Evolutionary conservation across 306 rosid genomes (phyloP).

Genomic region (Lupinus albus): DNA sequence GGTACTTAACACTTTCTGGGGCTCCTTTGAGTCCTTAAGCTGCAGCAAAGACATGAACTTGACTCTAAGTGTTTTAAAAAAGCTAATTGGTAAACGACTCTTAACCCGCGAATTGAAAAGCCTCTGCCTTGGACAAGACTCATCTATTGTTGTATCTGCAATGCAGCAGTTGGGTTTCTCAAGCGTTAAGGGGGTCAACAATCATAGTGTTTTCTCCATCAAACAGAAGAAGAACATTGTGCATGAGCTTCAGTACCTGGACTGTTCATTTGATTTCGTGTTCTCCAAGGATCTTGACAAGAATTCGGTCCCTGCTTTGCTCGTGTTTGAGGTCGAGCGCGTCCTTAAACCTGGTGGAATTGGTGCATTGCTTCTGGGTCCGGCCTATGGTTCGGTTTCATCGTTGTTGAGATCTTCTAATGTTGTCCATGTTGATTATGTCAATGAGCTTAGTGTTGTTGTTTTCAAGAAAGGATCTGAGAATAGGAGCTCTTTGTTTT

Average conservation of each 20-base stretch:
- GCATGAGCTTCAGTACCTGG: constrained; percentile 49
- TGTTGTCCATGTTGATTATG: constrained; percentile 61
- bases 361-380: constrained; percentile 63
- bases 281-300: constrained; percentile 64
- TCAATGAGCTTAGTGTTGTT: constrained; percentile 55
- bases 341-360: constrained; percentile 84
- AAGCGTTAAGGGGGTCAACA: constrained; percentile 42
- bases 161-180: constrained; percentile 69
- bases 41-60: constrained; percentile 50
- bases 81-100: constrained; percentile 49
- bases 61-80: constrained; percentile 53
- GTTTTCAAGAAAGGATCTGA: constrained; percentile 73
- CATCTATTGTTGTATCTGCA: constrained; percentile 47
- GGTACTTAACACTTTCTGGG: constrained; percentile 58
- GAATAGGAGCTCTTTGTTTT: constrained; percentile 40
- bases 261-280: constrained; percentile 72
- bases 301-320: constrained; percentile 69
- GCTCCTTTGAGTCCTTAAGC: constrained; percentile 47
- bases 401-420: constrained; percentile 68
- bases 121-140: constrained; percentile 75
- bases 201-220: constrained; percentile 50
- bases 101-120: constrained; percentile 48
- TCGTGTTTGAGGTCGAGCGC: constrained; percentile 84
- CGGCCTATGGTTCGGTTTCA: constrained; percentile 45
- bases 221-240: constrained; percentile 45